phyloP scores from a whole-genome alignment of 2,329 filamentous ascomycete species.

The Tolypocladium capitatum region DNA sequence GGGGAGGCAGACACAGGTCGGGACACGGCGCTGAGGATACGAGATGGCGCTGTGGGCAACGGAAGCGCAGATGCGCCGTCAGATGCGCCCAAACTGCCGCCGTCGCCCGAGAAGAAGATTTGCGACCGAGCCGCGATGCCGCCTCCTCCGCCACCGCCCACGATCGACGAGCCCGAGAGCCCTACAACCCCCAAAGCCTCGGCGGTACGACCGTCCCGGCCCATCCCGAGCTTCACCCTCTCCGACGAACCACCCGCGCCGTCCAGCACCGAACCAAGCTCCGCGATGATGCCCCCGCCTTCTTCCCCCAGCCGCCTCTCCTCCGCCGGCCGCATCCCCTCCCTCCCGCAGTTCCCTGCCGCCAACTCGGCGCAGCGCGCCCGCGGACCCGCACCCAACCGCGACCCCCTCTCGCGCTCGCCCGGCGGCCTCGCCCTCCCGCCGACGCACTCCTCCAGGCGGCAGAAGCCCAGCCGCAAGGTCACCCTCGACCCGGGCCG shows the following conservation, averaged over 20 bases:
- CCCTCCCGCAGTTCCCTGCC: conserved; percentile 34
- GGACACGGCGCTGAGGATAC: conserved; percentile 2
- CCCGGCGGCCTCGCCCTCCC: conserved; percentile 40
- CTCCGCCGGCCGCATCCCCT: conserved; percentile 16
- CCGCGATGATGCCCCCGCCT: conserved; percentile 18
- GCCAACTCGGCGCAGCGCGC: conserved; percentile 39
- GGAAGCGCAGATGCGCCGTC: background rate
- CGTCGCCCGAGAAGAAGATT: conserved; percentile 1
- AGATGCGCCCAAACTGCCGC: background rate
- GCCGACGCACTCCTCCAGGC: conserved; percentile 37
- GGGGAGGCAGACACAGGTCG: background rate
- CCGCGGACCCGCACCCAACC: conserved; percentile 27
- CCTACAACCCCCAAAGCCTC: conserved; percentile 40
- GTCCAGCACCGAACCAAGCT: background rate
- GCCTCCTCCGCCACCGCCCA: conserved; percentile 18
- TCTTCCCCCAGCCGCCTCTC: conserved; percentile 13
- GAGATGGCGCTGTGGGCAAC: background rate
- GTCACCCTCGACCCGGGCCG: conserved; percentile 80
- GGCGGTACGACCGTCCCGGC: conserved; percentile 8
- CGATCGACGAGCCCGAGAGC: conserved; percentile 17
- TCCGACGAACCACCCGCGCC: conserved; percentile 7
- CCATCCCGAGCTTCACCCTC: conserved; percentile 34
- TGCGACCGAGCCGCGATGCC: conserved; percentile 23
- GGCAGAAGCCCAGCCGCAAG: conserved; percentile 48
- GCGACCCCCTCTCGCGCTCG: conserved; percentile 15